phyloP scores from a whole-genome alignment of 768 basidiomycete species.

The Hygrophorus russula region DNA sequence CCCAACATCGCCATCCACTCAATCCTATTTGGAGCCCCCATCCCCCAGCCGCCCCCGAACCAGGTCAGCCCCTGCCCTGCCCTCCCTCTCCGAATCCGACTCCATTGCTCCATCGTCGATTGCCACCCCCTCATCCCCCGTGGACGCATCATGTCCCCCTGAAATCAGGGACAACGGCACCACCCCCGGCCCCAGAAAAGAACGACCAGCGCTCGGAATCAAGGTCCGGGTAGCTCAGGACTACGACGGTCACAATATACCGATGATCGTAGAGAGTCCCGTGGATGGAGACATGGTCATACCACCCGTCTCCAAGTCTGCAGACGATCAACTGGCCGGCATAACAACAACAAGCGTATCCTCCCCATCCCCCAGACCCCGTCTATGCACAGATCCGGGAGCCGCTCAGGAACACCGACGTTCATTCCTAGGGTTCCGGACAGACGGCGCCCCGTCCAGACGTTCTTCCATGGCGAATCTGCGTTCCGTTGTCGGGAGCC shows the following conservation, averaged over 20 bases:
- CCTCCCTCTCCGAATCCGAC: conserved; percentile 4
- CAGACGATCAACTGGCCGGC: neutral
- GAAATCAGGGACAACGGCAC: neutral
- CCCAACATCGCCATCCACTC: conserved; percentile 9
- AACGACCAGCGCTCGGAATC: neutral
- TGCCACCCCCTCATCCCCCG: conserved; percentile 8
- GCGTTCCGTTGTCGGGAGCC: no score
- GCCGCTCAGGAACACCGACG: no score
- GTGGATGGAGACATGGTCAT: conserved; percentile 3
- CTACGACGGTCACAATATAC: conserved; percentile 4
- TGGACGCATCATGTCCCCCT: neutral
- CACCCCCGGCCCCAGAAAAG: neutral
- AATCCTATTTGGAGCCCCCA: conserved; percentile 5
- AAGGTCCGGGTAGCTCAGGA: neutral
- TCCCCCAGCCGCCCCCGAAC: neutral
- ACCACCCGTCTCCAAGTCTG: neutral
- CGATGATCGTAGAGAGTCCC: conserved; percentile 14
- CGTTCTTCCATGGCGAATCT: no score
- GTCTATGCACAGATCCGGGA: no score
- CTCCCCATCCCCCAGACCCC: no score
- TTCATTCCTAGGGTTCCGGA: no score
- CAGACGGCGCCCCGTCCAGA: neutral
- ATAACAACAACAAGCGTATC: no score
- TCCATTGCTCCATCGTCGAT: conserved; percentile 8
- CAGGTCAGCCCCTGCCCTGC: conserved; percentile 2